phyloP scores from a whole-genome alignment of 768 basidiomycete genomes.

The Sporobolomyces roseus region DNA sequence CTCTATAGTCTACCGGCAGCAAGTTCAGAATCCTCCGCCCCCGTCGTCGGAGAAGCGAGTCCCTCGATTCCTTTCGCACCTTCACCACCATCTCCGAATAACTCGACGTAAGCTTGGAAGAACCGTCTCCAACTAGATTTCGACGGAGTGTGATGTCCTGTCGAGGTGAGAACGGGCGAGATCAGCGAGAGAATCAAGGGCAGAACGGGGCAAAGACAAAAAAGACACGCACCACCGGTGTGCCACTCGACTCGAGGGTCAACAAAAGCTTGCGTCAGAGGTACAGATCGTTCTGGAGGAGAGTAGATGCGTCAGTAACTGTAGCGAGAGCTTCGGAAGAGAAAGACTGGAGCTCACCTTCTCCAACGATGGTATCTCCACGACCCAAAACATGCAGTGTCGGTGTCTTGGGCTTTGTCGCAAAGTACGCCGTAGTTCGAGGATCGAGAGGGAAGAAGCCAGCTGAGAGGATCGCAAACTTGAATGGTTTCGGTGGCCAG shows the following conservation, averaged over 20 bases:
- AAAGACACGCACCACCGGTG: conserved; percentile 62
- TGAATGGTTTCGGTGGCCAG: conserved; percentile 36
- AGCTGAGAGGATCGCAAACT: conserved; percentile 33
- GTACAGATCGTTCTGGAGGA: conserved; percentile 58
- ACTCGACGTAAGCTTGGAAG: conserved; percentile 58
- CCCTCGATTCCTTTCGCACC: conserved; percentile 2
- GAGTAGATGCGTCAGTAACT: neutral
- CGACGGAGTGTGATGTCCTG: conserved; percentile 79
- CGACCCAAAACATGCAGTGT: conserved; percentile 74
- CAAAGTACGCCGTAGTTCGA: conserved; percentile 10
- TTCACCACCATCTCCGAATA: conserved; percentile 26
- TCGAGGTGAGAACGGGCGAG: too few species aligned
- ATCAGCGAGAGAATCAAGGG: neutral
- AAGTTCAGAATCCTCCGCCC: neutral
- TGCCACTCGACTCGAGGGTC: conserved; percentile 68
- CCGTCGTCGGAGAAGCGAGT: conserved; percentile 26
- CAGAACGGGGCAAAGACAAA: neutral
- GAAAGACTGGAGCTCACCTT: conserved; percentile 2
- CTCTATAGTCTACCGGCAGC: conserved; percentile 17
- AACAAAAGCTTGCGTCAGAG: conserved; percentile 57
- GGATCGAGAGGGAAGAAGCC: conserved; percentile 40
- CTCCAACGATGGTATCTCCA: conserved; percentile 65
- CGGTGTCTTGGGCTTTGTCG: conserved; percentile 59
- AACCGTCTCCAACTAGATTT: conserved; percentile 73
- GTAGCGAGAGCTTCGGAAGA: conserved; percentile 47